A percentile compares a stretch with the other conserved stretches of the same genome.
Evolutionary conservation across 2,329 filamentous ascomycete species (phyloP).

Genomic region (Seiridium unicorne): DNA sequence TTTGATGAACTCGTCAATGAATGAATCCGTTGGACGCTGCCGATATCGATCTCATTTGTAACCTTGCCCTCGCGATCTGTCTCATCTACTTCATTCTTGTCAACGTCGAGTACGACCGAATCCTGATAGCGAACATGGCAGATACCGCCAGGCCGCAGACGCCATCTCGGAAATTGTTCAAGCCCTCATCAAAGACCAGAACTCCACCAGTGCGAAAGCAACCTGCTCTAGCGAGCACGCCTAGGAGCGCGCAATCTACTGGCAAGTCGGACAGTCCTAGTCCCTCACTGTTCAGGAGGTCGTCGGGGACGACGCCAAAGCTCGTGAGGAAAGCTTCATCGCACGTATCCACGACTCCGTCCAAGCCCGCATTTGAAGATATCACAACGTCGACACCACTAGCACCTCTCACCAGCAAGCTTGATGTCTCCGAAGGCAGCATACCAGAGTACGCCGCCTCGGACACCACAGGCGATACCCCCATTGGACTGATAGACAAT

Average conservation of each 20-base stretch:
- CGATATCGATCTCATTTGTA: conserved; percentile 17
- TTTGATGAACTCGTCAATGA: background rate
- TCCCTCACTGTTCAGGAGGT: background rate
- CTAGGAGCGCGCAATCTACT: background rate
- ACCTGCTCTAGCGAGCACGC: conserved; percentile 7
- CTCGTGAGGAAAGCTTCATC: conserved; percentile 3
- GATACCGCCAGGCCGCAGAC: conserved; percentile 25
- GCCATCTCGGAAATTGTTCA: conserved; percentile 28
- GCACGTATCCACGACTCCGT: background rate
- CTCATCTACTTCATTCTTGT: conserved; percentile 20
- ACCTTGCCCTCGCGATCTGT: conserved; percentile 21
- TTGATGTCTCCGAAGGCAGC: conserved; percentile 11
- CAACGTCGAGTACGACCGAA: conserved; percentile 17
- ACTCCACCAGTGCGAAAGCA: conserved; percentile 23
- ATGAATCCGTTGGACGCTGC: background rate
- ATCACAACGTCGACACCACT: conserved; percentile 15
- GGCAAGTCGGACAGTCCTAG: background rate
- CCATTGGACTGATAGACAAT: conserved; percentile 16
- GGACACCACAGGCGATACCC: conserved; percentile 16
- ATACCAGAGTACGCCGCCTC: conserved; percentile 13
- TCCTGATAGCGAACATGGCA: conserved; percentile 19
- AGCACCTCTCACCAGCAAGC: conserved; percentile 16
- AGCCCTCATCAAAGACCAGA: conserved; percentile 28
- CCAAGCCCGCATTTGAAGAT: conserved; percentile 8
- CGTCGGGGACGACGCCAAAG: background rate